phyloP scores from a whole-genome alignment of 371 early-diverging fungal species.

The Actinomortierella ambigua region DNA sequence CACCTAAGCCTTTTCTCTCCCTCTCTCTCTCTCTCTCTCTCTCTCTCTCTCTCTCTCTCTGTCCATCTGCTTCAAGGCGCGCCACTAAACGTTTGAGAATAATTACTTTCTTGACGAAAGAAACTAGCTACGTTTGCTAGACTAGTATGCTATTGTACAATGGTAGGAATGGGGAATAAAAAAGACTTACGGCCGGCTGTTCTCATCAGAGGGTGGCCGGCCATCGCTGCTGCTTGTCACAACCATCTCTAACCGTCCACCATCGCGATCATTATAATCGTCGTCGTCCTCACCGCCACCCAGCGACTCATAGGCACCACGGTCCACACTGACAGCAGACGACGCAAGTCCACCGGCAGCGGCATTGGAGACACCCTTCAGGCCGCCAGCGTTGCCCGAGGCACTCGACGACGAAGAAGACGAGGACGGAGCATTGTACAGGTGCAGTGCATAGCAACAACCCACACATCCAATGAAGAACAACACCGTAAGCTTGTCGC shows the following conservation, averaged over 20 bases:
- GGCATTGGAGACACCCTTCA: neutral
- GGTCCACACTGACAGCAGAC: too few species aligned
- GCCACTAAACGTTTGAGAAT: neutral
- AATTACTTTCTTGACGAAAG: neutral
- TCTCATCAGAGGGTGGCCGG: neutral
- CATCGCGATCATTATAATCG: neutral
- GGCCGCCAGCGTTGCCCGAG: neutral
- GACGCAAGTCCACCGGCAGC: too few species aligned
- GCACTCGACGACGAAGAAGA: neutral
- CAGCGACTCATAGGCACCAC: too few species aligned
- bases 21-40: neutral
- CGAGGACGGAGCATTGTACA: slow-evolving; percentile 26
- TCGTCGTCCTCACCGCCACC: slow-evolving; percentile 1
- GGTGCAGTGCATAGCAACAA: slow-evolving; percentile 39
- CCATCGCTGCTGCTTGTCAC: neutral
- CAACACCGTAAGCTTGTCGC: slow-evolving; percentile 28
- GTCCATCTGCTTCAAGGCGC: neutral
- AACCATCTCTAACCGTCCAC: slow-evolving; percentile 10
- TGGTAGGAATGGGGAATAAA: neutral
- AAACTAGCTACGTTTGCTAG: too few species aligned
- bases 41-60: neutral
- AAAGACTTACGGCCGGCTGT: neutral
- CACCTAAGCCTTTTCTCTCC: neutral
- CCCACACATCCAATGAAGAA: slow-evolving; percentile 45
- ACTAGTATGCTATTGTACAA: too few species aligned